Percentiles rank a stretch among this genome's conserved stretches.
These are phyloP conservation scores for Parastagonospora avenae DNA, from an alignment of 2,329 filamentous ascomycete genomes.

Conservation along the genomic window DNA sequence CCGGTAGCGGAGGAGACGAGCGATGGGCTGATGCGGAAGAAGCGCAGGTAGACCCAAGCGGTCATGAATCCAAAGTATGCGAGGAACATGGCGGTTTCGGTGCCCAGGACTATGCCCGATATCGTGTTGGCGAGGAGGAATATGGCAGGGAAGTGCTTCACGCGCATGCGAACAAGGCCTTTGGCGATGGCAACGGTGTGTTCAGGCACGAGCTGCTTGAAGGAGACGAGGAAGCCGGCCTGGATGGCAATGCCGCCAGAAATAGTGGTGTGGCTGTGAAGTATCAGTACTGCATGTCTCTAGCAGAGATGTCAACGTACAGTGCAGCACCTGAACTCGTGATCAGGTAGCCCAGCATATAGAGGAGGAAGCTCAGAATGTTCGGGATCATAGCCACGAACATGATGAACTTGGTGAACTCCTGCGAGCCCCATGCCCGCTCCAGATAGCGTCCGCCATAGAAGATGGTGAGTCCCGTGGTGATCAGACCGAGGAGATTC, in stretches of 20 bases:
- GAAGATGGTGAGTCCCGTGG: slow-evolving; percentile 80
- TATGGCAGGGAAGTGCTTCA: slow-evolving; percentile 78
- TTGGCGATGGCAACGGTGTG: slow-evolving; percentile 95
- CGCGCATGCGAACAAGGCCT: slow-evolving; percentile 84
- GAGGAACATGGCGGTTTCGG: slow-evolving; percentile 79
- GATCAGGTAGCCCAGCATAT: slow-evolving; percentile 74
- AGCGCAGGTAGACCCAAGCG: slow-evolving; percentile 95
- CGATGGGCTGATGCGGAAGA: slow-evolving; percentile 78
- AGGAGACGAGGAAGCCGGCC: slow-evolving; percentile 91
- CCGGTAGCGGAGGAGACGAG: slow-evolving; percentile 60
- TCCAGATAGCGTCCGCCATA: slow-evolving; percentile 95
- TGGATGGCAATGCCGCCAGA: slow-evolving; percentile 88
- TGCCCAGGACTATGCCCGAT: slow-evolving; percentile 67
- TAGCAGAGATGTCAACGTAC: slow-evolving; percentile 57
- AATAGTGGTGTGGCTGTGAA: slow-evolving; percentile 73
- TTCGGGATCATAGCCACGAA: slow-evolving; percentile 82
- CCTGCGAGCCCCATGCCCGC: slow-evolving; percentile 89
- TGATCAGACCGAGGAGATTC: slow-evolving; percentile 83
- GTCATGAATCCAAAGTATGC: slow-evolving; percentile 81
- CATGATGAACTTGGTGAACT: slow-evolving; percentile 88
- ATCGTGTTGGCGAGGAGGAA: slow-evolving; percentile 74
- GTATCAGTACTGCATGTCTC: slow-evolving; percentile 14
- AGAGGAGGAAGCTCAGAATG: slow-evolving; percentile 71
- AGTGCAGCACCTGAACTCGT: slow-evolving; percentile 70
- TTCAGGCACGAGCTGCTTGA: slow-evolving; percentile 96